These are phyloP conservation scores for Euphorbia schlechtendalii DNA, from an alignment of 441 rosid species.

Conservation along the genomic window DNA sequence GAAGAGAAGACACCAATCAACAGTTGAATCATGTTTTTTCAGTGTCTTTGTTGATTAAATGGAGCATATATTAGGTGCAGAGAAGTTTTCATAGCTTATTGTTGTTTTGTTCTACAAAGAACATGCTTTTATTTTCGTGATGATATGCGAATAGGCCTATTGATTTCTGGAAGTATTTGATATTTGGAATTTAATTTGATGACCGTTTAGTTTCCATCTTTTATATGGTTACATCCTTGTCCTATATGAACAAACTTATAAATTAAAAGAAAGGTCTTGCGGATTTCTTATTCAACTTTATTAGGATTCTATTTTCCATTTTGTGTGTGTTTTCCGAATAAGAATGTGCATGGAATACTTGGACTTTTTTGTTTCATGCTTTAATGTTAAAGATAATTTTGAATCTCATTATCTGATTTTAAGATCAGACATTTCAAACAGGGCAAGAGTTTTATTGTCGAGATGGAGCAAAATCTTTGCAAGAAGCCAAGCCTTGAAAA, in stretches of 20 bases:
- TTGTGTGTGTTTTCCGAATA: not conserved
- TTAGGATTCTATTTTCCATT: not conserved
- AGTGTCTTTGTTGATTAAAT: not conserved
- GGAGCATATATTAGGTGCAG: not conserved
- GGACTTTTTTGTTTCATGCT: slow-evolving; percentile 11
- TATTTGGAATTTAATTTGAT: not conserved
- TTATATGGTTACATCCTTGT: not conserved
- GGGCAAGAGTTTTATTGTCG: slow-evolving; percentile 85
- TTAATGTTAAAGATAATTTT: slow-evolving; percentile 25
- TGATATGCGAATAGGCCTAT: no score
- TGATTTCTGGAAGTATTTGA: not conserved
- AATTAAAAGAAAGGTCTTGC: not conserved
- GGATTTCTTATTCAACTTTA: not conserved
- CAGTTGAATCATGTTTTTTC: slow-evolving; percentile 5
- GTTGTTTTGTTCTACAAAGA: not conserved
- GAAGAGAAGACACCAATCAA: not conserved
- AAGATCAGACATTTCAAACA: slow-evolving; percentile 99
- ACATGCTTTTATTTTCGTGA: not conserved
- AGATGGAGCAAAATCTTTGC: slow-evolving; percentile 93
- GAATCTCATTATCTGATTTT: slow-evolving; percentile 90
- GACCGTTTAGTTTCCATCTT: not conserved
- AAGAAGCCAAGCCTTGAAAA: slow-evolving; percentile 63
- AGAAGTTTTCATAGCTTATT: not conserved
- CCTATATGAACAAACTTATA: not conserved
- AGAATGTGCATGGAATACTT: not conserved